Evolutionary conservation across 768 basidiomycete species (phyloP), one percentile per base, ranked within the genome.

Genomic region (Boletus coccyginus): DNA sequence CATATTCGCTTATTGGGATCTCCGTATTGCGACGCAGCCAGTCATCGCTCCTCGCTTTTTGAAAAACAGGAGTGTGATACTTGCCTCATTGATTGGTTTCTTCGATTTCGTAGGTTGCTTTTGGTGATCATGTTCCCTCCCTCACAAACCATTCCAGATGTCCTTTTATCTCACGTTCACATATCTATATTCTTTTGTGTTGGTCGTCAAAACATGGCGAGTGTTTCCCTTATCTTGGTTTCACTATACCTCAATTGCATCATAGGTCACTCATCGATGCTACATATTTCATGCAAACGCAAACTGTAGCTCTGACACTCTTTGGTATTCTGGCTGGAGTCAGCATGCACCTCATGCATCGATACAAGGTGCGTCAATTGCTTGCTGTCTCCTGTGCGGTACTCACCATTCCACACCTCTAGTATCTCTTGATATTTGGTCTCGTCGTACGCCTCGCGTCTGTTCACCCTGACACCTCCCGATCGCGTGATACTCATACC

Each of bases 101-200:
- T 78, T 84, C 43, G 84, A 86, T 62, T 86, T 86, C 57, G 82
- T 85, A 40, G 59, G 58, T 51, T 13, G 16, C 31, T 29, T 46
- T 17, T 14, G 11, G 11, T 38, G 16, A 42, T 42, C 46, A 21
- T 40, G 51, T 39, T 53, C 56, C 58, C n/a, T 54, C 31, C 17
- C 44, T 35, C 10, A 48, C 49, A n/a, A 24, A 10, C n/a, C 13
- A 8, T 8, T 7, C 7, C 51, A 86, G 84, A 62, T 82, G 62
- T 83, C 84, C 3, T 86, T 81, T 73, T 86, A 82, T 74, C 77
- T 92, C 45, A 85, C 87, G 1, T 86, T 74, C 70, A 84, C 86
- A 11, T 91, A 90, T 65, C 80, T 90, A 17, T 91, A 83, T 74
- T 86, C 85, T 2, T 89, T 84, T 68, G 78, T 87, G 40, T 54